These are phyloP conservation scores for Ogataea paradorogensis DNA, from an alignment of 805 yeast genomes.

Conservation along the genomic window DNA sequence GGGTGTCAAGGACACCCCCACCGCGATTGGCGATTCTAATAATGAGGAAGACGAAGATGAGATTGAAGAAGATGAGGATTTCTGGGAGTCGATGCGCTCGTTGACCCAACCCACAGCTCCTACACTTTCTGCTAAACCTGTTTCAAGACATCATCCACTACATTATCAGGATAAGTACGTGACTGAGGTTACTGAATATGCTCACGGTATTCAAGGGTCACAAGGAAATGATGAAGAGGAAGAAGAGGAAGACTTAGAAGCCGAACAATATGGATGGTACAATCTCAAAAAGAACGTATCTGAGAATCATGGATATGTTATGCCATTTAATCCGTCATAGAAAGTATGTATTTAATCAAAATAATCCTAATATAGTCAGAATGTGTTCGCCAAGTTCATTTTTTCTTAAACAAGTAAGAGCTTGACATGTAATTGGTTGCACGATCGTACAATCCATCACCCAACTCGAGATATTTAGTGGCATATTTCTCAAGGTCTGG, in stretches of 20 bases:
- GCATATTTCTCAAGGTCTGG: conserved; percentile 50
- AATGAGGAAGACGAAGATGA: conserved; percentile 59
- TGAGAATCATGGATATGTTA: conserved; percentile 19
- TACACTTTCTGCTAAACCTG: conserved; percentile 35
- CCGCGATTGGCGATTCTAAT: conserved; percentile 28
- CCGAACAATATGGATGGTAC: conserved; percentile 35
- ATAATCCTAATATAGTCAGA: too few species aligned
- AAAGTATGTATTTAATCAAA: not conserved
- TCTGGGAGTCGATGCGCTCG: conserved; percentile 68
- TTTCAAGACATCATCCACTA: conserved; percentile 53
- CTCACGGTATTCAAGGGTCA: conserved; percentile 8
- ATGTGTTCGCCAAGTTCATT: conserved; percentile 28
- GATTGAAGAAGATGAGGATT: conserved; percentile 61
- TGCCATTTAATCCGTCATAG: conserved; percentile 35
- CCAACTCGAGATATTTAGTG: conserved; percentile 69
- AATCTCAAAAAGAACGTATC: conserved; percentile 22
- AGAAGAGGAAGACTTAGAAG: conserved; percentile 31
- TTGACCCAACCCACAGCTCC: conserved; percentile 42
- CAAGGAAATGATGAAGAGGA: conserved; percentile 29
- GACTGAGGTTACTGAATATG: conserved; percentile 8
- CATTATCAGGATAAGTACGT: conserved; percentile 33
- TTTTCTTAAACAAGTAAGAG: conserved; percentile 69
- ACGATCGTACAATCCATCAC: conserved; percentile 80
- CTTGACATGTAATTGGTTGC: conserved; percentile 66
- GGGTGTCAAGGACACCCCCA: conserved; percentile 14